phyloP scores from a whole-genome alignment of 1,284 basidiomycete genomes.

The Boletellus sp. region DNA sequence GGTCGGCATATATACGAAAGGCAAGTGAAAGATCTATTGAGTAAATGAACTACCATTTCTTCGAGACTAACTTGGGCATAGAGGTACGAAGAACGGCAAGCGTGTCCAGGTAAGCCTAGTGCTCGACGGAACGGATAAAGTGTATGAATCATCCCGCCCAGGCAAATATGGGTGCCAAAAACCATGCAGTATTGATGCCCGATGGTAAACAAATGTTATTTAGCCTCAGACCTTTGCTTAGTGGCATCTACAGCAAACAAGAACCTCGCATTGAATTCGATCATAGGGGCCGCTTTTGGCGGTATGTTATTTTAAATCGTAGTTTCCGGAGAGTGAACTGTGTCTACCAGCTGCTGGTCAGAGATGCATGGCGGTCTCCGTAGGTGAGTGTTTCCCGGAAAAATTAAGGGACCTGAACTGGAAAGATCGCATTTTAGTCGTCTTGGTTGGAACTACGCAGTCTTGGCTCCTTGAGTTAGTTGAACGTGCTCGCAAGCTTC shows the following conservation, averaged over 20 bases:
- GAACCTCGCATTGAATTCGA: slow-evolving; percentile 90
- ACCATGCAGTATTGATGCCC: slow-evolving; percentile 93
- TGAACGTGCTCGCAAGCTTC: slow-evolving; percentile 78
- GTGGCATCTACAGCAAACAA: slow-evolving; percentile 71
- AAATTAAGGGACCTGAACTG: neutral
- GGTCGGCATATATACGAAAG: slow-evolving; percentile 93
- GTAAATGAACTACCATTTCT: no score
- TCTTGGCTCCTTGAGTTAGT: slow-evolving; percentile 86
- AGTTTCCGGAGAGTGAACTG: slow-evolving; percentile 38
- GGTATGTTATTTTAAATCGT: slow-evolving; percentile 41
- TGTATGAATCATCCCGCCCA: slow-evolving; percentile 24
- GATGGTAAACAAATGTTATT: slow-evolving; percentile 57
- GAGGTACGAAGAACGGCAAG: slow-evolving; percentile 84
- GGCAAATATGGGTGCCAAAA: slow-evolving; percentile 96
- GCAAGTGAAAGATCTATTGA: slow-evolving; percentile 34
- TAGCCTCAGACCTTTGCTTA: slow-evolving; percentile 1
- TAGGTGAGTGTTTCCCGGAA: slow-evolving; percentile 51
- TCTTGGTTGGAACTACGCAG: slow-evolving; percentile 83
- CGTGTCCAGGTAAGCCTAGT: slow-evolving; percentile 67
- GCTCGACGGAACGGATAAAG: slow-evolving; percentile 5
- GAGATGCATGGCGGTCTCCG: slow-evolving; percentile 93
- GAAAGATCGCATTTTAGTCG: slow-evolving; percentile 38
- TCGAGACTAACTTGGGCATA: slow-evolving; percentile 28
- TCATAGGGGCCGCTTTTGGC: slow-evolving; percentile 94
- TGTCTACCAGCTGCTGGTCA: slow-evolving; percentile 83